Evolutionary conservation across 1,284 basidiomycete genomes (phyloP), one percentile per base, ranked within the genome.

Genomic region (Pseudozyma thailandica): DNA sequence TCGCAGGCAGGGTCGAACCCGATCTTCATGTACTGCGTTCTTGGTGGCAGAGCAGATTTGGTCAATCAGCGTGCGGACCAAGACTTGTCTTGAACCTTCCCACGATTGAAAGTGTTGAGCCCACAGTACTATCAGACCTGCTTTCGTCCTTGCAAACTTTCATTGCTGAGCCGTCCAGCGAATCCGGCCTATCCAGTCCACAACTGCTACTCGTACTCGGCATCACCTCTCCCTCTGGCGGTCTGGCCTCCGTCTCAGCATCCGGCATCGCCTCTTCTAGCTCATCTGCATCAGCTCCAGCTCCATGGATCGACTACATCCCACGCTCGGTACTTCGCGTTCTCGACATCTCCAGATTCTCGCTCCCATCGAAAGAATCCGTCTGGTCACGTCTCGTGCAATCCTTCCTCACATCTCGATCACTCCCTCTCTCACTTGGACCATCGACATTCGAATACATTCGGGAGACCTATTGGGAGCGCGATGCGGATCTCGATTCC

Each of bases 401-500:
- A 35, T 38, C 42, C 2, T 78, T 78, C 46, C 65, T 78, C 28
- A 37, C 53, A 5, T 57, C 57, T 9, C 64, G 69, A 10, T 25
- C 46, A 2, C 46, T 71, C 1, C 62, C 58, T 1, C 33, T 78
- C 10, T 68, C 66, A 6, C 49, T 78, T 2, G 76, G 76, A 4
- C 71, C 71, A 20, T 70, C 68, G 0, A 61, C 74, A 0, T 70
- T 76, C 35, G 74, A 75, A 31, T 68, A 71, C 39, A 54, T 78
- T 10, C 61, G 74, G 1, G 64, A 74, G 35, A 56, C 72, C 3
- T 78, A 61, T 45, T 78, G 76, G 76, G 74, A 78, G 44, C 45
- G 57, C 13, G 68, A 75, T 30, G 60, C 76, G 10, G 68, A 71
- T 30, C 64, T 65, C 15, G 76, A 78, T 15, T 56, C 61, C 16